Conservation (phyloP, 768 basidiomycete species). For the Trametes gibbosa region DNA sequence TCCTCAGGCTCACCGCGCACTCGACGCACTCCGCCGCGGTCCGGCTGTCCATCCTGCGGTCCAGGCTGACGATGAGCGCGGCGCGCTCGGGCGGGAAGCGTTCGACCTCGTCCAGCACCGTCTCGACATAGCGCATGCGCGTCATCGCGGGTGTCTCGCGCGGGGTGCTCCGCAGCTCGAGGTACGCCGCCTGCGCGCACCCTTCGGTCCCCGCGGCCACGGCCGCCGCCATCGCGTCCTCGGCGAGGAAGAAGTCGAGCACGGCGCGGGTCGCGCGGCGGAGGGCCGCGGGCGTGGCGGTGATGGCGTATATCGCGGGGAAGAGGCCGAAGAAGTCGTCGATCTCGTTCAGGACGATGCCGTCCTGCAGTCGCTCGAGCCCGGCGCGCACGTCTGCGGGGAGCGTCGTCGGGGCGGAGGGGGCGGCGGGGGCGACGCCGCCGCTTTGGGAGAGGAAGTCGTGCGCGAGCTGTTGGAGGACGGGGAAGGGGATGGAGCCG, state of each 20-base stretch:
- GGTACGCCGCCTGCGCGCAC: conserved; percentile 58
- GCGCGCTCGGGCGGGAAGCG: conserved; percentile 48
- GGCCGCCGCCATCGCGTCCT: too few relatives aligned
- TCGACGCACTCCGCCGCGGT: conserved; percentile 55
- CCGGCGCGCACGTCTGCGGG: conserved; percentile 39
- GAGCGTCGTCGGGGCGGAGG: not conserved
- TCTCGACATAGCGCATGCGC: conserved; percentile 55
- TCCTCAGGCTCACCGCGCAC: conserved; percentile 52
- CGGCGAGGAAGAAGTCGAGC: conserved; percentile 54
- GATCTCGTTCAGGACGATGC: conserved; percentile 49
- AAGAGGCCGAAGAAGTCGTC: conserved; percentile 74
- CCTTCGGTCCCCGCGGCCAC: conserved; percentile 27
- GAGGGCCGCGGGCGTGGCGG: conserved; percentile 56
- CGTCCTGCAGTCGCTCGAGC: conserved; percentile 39
- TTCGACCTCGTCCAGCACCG: conserved; percentile 65
- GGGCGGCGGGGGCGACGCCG: not conserved
- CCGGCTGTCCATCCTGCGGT: conserved; percentile 58
- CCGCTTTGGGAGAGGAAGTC: conserved; percentile 29
- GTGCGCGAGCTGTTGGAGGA: conserved; percentile 60
- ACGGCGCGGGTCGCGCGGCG: conserved; percentile 61
- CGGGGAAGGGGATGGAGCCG: conserved; percentile 70
- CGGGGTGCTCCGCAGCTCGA: conserved; percentile 85
- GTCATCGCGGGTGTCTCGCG: conserved; percentile 57
- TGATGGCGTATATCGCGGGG: conserved; percentile 76
- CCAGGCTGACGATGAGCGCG: conserved; percentile 72